phyloP scores from a whole-genome alignment of 257 asterid species.

The Solanum clarkiae region DNA sequence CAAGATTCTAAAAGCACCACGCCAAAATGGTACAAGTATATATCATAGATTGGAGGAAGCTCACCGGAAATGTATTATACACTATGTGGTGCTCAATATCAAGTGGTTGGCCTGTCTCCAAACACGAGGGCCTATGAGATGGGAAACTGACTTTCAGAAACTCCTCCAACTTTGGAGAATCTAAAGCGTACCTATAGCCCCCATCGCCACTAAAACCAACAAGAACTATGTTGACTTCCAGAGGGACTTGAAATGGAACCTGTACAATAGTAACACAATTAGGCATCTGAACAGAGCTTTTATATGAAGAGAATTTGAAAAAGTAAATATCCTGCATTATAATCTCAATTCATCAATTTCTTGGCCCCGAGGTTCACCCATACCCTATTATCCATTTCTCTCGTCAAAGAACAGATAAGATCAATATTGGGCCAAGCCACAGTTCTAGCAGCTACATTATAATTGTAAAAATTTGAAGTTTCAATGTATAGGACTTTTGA shows the following conservation, averaged over 20 bases:
- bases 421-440: neutral
- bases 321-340: neutral
- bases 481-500: neutral
- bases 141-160: conserved; percentile 78
- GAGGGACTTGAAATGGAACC: conserved; percentile 99
- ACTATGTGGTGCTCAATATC: conserved; percentile 96
- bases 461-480: neutral
- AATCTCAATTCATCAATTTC: neutral
- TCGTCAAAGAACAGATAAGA: neutral
- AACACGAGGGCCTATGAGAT: conserved; percentile 84
- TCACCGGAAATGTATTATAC: conserved; percentile 76
- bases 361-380: neutral
- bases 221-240: conserved; percentile 90
- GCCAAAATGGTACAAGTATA: neutral
- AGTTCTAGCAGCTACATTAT: neutral
- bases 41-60: conserved; percentile 12
- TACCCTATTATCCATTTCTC: neutral
- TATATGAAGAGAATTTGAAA: neutral
- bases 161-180: conserved; percentile 82
- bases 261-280: conserved; percentile 18
- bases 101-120: conserved; percentile 93
- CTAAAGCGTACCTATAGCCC: conserved; percentile 71
- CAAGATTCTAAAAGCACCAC: neutral
- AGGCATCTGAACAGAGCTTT: neutral
- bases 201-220: conserved; percentile 90